A percentile compares a stretch with the other conserved stretches of the same genome.
These are phyloP conservation scores for Gossypium schwendimanii DNA, from an alignment of 441 rosid species.

Conservation along the genomic window DNA sequence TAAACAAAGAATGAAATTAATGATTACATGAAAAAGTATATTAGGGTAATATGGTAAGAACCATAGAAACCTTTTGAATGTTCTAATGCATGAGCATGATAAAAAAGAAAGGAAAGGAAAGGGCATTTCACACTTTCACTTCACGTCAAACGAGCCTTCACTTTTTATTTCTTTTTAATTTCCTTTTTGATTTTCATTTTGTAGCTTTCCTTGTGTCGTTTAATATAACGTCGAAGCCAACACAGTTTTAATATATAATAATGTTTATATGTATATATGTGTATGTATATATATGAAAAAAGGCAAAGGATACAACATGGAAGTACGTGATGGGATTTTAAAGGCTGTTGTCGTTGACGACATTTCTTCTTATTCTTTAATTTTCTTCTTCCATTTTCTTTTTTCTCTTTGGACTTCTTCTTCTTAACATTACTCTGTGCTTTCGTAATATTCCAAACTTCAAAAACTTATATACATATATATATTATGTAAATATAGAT, in stretches of 20 bases:
- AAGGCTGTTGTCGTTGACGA: constrained; percentile 35
- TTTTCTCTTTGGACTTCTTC: constrained; percentile 1
- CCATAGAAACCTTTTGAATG: background rate
- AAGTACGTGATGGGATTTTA: constrained; percentile 40
- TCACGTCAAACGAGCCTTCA: constrained; percentile 44
- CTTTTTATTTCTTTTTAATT: constrained; percentile 1
- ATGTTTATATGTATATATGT: background rate
- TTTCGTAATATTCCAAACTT: constrained; percentile 32
- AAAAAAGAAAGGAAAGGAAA: background rate
- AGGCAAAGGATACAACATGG: constrained; percentile 36
- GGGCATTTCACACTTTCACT: constrained; percentile 12
- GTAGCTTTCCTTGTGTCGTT: constrained; percentile 41
- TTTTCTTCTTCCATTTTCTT: constrained; percentile 22
- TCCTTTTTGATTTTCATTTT: constrained; percentile 14
- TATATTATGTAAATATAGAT: background rate
- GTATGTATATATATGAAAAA: background rate
- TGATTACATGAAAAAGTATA: background rate
- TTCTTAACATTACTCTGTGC: constrained; percentile 1
- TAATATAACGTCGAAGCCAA: constrained; percentile 26
- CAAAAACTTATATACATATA: constrained; percentile 4
- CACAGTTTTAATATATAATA: constrained; percentile 18
- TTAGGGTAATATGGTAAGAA: constrained; percentile 1
- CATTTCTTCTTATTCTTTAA: constrained; percentile 26
- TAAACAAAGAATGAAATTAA: background rate
- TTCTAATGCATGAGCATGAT: background rate